Base-by-base conservation (phyloP, 768 basidiomycete genomes). In the Multifurca ochricompacta region DNA sequence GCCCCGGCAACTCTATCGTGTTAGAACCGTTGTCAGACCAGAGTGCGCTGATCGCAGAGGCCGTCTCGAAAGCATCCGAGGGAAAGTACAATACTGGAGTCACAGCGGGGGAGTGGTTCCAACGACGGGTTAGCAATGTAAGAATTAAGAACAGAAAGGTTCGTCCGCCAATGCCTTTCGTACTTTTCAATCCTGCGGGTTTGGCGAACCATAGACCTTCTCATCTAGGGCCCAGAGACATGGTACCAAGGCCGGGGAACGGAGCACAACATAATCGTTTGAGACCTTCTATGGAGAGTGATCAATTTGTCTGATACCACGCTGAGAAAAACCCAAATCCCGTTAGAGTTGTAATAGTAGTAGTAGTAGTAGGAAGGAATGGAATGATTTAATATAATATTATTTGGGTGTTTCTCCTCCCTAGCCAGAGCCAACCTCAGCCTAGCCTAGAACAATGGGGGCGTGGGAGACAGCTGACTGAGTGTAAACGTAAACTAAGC, bases 11-110 rank as follows among this genome's bases (percentile, higher is more conserved):
- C 63, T 71, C 72, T 2, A 68, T 75, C 34, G 53, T 73, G 1
- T 75, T 85, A 7, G 74, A 72, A 7, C 75, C 83, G 2, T 67
- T 84, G 5, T 66, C 71, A 0, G 74, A 80, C 27, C 71, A 77
- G 6, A 84, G 82, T 52, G 59, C 70, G 0, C 51, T 77, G 2
- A 75, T 85, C 14, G 76, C 78, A 0, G 71, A 74, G 2, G 70
- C 74, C 5, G 68, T 69, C n/a, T 61, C 54, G 7, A 66, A 66
- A 11, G 62, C 61, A 4, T 67, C 71, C 0, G 69, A 62, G 71
- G 50, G 58, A 9, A 66, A 65, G 51, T 73, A 66, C 48, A 54
- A 69, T 23, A 71, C 69, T 1, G 68, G 66, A 11, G 52, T 66
- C 1, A 77, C 75, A 1, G 67, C 73, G 2, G 54, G 3, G 70